Base-by-base conservation (phyloP, 2,329 filamentous ascomycete genomes). In the Neopestalotiopsis rosae region DNA sequence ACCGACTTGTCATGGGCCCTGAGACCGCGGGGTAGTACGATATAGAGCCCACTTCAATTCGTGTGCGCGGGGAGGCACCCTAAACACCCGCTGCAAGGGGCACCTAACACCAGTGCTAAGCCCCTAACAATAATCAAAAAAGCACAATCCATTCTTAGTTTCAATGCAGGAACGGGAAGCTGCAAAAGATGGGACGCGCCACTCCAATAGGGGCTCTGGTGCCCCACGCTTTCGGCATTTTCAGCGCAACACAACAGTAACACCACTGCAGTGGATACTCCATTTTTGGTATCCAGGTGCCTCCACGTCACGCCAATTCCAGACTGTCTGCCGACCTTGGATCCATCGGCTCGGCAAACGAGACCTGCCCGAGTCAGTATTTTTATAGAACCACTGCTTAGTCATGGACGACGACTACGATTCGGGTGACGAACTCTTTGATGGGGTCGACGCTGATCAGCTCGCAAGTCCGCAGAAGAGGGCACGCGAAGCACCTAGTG, bases 391-490 rank as follows among this genome's bases (percentile, higher is more conserved):
- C 12, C 12, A 13, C 9, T 65, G 34, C 49, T 65, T 17, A 14
- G 28, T 45, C 45, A 77, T 78, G 75, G 77, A 42, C n/a, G 59
- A 76, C 24, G 76, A 80, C 24, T 79, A 76, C 67, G 77, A 76
- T 42, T 79, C 76, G 0, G 79, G 75, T 12, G 79, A 81, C 61
- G 79, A 80, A 10, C 67, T 81, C 6, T 75, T 81, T 30, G 77
- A 73, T 17, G 75, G 73, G 56, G 65, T 77, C 12, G 65, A 77
- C 45, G 65, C 61, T 42, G 72, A 74, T 20, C 65, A 69, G 17
- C 68, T 76, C 58, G 62, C 69, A 1, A 45, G 68, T 2, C 68
- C 72, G n/a, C 69, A 68, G 10, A 69, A 70, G 38, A 68, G 66
- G 61, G 13, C 65, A 14, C 17, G 24, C 24, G 34, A 59, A 24